Base-by-base conservation (phyloP, 306 rosid species). In the Cicer cuneatum region DNA sequence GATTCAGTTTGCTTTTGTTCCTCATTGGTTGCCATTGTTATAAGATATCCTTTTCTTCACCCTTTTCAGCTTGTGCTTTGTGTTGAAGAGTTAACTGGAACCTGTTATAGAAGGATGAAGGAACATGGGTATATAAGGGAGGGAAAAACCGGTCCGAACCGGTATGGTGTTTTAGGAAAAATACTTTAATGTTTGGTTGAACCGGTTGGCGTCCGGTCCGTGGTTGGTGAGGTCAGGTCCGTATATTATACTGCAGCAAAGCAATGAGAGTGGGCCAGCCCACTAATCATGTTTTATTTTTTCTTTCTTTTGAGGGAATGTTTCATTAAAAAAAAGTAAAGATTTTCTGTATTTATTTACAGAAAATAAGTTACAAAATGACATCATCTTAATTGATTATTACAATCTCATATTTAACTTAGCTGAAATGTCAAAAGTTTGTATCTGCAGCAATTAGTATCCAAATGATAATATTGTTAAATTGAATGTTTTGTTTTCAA, bases 21-120 rank as follows among this genome's bases (percentile, higher is more conserved):
- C 14, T 73, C 90, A 37, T 73, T 87, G 81, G 19, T 78, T 9
- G 97, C 98, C 98, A 93, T 93, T 82, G 43, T 21, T 69, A 58
- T 41, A 24, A 2, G 29, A 24, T 24, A 52, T 37, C 16, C 2
- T 41, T 62, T 14, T 61, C 15, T 37, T 16, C 10, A 18, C 65
- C 15, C 61, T 35, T 15, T 53, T 24, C 39, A 2, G 67, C 10
- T 76, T 59, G 3, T 81, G 41, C 61, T 54, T 13, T 48, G 75
- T 2, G 33, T 68, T 13, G 19, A 47, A 8, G 65, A 71, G 58
- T 49, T 42, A 4, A 78, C 3, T 2, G 24, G 52, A 8, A 24
- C 67, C 70, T 80, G 82, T 78, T 8, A 3, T 46, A 35, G 49
- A 8, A 14, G n/a, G 52, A 48, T 66, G 18, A 4, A 4, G 69